phyloP scores from a whole-genome alignment of 768 basidiomycete species.

The Boletus tomentosulus region DNA sequence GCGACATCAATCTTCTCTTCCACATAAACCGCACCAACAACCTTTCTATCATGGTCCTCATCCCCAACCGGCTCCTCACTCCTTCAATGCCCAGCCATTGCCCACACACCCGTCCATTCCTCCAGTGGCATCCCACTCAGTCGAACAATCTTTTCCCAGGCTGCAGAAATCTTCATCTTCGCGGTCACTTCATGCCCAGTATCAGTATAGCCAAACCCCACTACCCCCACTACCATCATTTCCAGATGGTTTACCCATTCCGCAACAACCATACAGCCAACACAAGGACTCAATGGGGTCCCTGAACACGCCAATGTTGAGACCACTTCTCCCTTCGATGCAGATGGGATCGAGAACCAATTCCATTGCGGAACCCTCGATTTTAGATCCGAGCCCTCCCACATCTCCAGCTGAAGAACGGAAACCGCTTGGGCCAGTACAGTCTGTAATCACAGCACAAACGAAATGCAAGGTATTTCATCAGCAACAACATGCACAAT shows the following conservation, averaged over 20 bases:
- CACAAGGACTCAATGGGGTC: conserved; percentile 18
- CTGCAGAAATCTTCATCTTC: conserved; percentile 54
- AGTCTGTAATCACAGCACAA: conserved; percentile 75
- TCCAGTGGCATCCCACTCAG: conserved; percentile 32
- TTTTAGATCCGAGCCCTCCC: conserved; percentile 78
- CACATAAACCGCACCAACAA: conserved; percentile 12
- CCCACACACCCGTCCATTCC: conserved; percentile 11
- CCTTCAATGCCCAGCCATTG: conserved; percentile 9
- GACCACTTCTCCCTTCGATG: conserved; percentile 61
- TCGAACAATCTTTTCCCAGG: conserved; percentile 38
- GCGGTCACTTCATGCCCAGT: conserved; percentile 53
- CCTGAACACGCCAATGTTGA: conserved; percentile 38
- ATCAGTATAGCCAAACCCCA: conserved; percentile 37
- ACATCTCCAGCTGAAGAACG: conserved; percentile 68
- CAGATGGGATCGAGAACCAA: conserved; percentile 48
- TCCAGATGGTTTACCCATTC: conserved; percentile 31
- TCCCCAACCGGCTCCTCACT: conserved; percentile 13
- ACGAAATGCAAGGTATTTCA: conserved; percentile 99
- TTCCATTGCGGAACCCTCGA: conserved; percentile 49
- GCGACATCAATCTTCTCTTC: conserved; percentile 17
- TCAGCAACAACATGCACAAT: conserved; percentile 93
- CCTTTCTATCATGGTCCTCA: conserved; percentile 10
- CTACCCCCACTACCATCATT: conserved; percentile 38
- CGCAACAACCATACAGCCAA: conserved; percentile 23
- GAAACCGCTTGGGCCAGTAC: conserved; percentile 59